phyloP scores from a whole-genome alignment of 2,329 filamentous ascomycete genomes.

The Diaporthe citri region DNA sequence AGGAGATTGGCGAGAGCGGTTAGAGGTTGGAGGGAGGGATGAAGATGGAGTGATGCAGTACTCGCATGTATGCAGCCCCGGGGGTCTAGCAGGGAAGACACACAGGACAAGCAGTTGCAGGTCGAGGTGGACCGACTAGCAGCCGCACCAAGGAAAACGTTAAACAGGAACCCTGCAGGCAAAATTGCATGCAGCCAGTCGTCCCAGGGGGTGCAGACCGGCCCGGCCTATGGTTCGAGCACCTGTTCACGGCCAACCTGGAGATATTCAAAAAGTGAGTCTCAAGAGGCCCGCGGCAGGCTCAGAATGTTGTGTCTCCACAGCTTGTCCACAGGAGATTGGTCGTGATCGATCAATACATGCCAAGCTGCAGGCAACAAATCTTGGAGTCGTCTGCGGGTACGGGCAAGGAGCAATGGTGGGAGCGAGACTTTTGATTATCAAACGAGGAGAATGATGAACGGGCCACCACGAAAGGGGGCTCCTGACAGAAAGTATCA shows the following conservation, averaged over 20 bases:
- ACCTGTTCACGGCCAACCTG: not conserved
- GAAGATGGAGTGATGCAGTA: constrained; percentile 13
- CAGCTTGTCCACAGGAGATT: not conserved
- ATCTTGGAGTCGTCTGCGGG: too few species aligned
- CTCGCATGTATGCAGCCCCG: constrained; percentile 23
- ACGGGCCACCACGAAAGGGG: not conserved
- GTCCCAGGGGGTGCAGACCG: not conserved
- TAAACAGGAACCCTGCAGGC: constrained; percentile 30
- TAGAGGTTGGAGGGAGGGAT: constrained; percentile 29
- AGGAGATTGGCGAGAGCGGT: constrained; percentile 34
- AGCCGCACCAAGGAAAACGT: constrained; percentile 32
- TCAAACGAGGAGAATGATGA: not conserved
- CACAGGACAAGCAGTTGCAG: constrained; percentile 6
- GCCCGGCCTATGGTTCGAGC: not conserved
- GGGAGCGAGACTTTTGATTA: not conserved
- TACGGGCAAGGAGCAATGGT: not conserved
- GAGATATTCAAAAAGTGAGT: not conserved
- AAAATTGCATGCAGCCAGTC: constrained; percentile 15
- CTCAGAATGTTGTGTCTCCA: not conserved
- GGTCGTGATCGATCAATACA: not conserved
- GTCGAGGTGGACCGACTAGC: constrained; percentile 24
- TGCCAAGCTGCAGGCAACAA: not conserved
- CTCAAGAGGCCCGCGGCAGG: not conserved
- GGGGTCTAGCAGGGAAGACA: not conserved
- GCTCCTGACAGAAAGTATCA: not conserved